These are phyloP conservation scores for Saccharomycopsis sp. DNA, from an alignment of 805 yeast species.

Conservation along the genomic window DNA sequence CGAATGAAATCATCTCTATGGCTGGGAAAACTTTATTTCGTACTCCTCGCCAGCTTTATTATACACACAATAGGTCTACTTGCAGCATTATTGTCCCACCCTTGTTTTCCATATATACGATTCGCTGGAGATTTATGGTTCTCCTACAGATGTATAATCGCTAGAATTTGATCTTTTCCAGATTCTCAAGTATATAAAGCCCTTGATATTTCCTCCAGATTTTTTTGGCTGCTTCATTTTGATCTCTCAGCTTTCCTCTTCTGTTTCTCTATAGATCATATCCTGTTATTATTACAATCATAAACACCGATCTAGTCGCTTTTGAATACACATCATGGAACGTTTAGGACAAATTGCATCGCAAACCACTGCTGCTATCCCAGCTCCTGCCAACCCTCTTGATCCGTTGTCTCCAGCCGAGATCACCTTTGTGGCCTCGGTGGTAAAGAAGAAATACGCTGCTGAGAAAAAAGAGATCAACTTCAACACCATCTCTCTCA, in stretches of 20 bases:
- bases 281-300: not conserved
- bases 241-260: not conserved
- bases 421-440: slow-evolving; percentile 48
- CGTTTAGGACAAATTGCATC: slow-evolving; percentile 58
- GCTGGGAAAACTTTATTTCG: not conserved
- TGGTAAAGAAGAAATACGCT: slow-evolving; percentile 43
- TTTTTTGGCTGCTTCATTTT: not conserved
- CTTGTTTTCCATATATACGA: not conserved
- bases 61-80: not conserved
- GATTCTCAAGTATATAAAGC: not conserved
- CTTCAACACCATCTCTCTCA: slow-evolving; percentile 64
- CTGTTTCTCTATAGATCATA: not conserved
- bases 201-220: not conserved
- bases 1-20: not conserved
- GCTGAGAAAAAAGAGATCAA: slow-evolving; percentile 34
- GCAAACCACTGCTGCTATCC: slow-evolving; percentile 48
- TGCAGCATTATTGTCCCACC: not conserved
- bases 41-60: not conserved
- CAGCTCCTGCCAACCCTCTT: slow-evolving; percentile 56
- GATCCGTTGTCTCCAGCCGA: slow-evolving; percentile 65
- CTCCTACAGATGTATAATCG: not conserved
- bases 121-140: not conserved
- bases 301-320: not conserved
- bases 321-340: slow-evolving; percentile 37
- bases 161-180: not conserved